Conservation (phyloP, 257 asterid species). For the Orobanche coerulescens region DNA sequence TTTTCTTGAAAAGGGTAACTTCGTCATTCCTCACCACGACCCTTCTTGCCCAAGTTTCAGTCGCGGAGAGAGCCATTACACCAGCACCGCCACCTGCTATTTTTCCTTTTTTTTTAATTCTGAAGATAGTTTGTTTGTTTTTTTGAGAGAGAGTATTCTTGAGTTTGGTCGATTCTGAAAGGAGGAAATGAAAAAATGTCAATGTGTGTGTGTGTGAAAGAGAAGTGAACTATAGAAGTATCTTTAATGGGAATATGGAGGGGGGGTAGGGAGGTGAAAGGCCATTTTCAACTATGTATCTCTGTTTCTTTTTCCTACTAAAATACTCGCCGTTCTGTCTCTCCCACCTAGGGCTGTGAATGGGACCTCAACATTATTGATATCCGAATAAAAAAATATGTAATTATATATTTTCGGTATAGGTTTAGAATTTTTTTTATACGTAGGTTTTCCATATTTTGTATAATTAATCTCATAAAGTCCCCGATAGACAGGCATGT, state of each 20-base stretch:
- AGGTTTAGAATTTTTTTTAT: too few species aligned
- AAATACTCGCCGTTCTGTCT: constrained; percentile 12
- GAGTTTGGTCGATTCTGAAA: too few species aligned
- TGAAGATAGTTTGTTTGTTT: too few species aligned
- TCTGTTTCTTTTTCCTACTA: constrained; percentile 26
- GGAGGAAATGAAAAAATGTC: too few species aligned
- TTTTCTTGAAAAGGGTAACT: constrained; percentile 30
- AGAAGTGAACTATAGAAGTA: constrained; percentile 1
- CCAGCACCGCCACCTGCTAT: neutral
- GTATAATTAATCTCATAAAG: too few species aligned
- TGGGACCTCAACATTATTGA: too few species aligned
- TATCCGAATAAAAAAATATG: too few species aligned
- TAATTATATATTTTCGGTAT: too few species aligned
- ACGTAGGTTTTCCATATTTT: too few species aligned
- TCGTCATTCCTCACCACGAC: constrained; percentile 24
- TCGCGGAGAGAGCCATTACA: constrained; percentile 8
- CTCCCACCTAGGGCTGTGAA: neutral
- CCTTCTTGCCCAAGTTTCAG: constrained; percentile 11
- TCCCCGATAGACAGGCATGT: too few species aligned
- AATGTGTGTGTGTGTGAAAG: too few species aligned
- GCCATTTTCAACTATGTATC: constrained; percentile 47
- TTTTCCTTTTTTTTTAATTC: neutral
- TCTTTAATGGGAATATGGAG: constrained; percentile 13
- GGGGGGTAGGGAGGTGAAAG: constrained; percentile 42
- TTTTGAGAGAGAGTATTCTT: too few species aligned